Conservation (phyloP, 192 early-diverging fungal genomes). For the Backusella macrospora region DNA sequence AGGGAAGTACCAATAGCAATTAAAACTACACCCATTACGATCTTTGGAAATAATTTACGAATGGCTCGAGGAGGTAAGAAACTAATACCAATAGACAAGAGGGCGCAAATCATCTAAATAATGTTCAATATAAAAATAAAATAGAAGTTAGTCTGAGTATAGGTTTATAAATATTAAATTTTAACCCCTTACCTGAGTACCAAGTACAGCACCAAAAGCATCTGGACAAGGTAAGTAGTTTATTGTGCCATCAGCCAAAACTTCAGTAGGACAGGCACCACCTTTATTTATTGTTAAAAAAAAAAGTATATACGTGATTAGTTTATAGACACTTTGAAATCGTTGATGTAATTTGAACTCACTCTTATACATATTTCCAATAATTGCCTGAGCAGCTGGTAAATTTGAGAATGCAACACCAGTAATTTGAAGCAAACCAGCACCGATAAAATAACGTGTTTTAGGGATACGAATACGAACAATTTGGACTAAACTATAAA, state of each 20-base stretch:
- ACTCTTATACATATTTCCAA: constrained; percentile 37
- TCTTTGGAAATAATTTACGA: constrained; percentile 57
- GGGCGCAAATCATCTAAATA: constrained; percentile 48
- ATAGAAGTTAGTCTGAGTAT: background rate
- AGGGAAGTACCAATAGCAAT: constrained; percentile 52
- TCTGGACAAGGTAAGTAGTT: constrained; percentile 48
- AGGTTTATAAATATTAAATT: background rate
- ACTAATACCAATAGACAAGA: constrained; percentile 48
- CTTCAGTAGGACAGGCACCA: constrained; percentile 31
- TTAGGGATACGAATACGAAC: constrained; percentile 47
- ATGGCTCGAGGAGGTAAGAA: constrained; percentile 51
- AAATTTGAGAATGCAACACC: constrained; percentile 57
- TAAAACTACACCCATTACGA: constrained; percentile 57
- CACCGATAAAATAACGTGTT: constrained; percentile 24
- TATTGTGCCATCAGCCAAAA: constrained; percentile 35
- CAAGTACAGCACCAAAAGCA: constrained; percentile 55
- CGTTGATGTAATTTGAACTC: background rate
- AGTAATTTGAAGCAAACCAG: constrained; percentile 50
- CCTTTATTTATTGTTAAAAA: background rate
- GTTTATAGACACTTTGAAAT: too few relatives aligned
- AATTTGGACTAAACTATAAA: constrained; percentile 43
- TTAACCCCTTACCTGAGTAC: constrained; percentile 33
- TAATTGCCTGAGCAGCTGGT: constrained; percentile 51
- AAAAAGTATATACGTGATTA: too few relatives aligned
- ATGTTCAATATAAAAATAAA: background rate